Evolutionary conservation across 768 basidiomycete species (phyloP).

Genomic region (Crepidotus variabilis): DNA sequence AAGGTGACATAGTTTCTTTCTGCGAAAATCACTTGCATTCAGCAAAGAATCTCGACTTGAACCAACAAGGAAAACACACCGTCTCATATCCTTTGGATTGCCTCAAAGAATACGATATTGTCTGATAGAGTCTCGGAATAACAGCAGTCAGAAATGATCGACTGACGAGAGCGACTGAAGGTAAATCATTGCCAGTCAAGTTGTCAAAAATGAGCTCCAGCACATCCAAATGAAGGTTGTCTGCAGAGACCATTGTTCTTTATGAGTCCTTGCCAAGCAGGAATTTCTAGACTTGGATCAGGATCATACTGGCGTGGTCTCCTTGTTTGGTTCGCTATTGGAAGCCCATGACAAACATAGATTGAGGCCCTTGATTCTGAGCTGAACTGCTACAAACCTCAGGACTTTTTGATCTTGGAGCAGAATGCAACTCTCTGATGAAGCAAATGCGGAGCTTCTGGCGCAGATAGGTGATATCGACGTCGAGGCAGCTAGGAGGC

Average conservation of each 20-base stretch:
- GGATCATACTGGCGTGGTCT: too few species aligned
- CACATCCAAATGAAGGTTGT: constrained; percentile 70
- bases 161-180: constrained; percentile 60
- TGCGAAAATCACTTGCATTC: constrained; percentile 5
- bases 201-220: constrained; percentile 62
- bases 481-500: constrained; percentile 44
- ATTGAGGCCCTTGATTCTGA: too few species aligned
- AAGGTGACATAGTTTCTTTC: constrained; percentile 52
- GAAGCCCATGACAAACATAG: too few species aligned
- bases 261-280: too few species aligned
- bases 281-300: too few species aligned
- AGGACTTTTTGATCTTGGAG: background rate
- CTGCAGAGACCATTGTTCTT: constrained; percentile 55
- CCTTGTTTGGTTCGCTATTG: too few species aligned
- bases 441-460: constrained; percentile 30
- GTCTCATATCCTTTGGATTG: constrained; percentile 57
- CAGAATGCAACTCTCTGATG: constrained; percentile 5
- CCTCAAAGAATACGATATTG: constrained; percentile 47
- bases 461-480: constrained; percentile 33
- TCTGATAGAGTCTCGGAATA: constrained; percentile 59
- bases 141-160: constrained; percentile 62
- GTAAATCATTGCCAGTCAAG: constrained; percentile 53
- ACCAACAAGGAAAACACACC: constrained; percentile 31
- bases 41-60: background rate
- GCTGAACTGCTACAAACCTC: background rate